Evolutionary conservation across 1,139 yeast species (phyloP).

Genomic region (Protomyces macrosporus): DNA sequence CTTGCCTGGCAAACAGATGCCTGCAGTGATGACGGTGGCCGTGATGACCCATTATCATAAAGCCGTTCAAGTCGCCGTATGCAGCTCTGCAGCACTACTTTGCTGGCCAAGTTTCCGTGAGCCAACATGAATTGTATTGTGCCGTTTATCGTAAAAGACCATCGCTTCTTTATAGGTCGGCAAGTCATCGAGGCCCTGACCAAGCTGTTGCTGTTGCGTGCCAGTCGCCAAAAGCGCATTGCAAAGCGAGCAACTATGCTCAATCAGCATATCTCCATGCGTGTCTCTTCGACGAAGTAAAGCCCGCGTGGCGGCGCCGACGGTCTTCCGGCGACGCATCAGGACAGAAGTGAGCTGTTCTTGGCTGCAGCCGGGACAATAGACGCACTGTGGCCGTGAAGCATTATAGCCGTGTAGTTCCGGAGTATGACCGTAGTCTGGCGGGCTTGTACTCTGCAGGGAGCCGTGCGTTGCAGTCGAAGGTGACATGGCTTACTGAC

Average conservation of each 20-base stretch:
- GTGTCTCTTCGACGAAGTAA: not conserved
- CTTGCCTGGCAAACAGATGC: no score
- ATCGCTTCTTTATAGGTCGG: not conserved
- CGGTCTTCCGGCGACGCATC: not conserved
- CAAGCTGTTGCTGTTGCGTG: not conserved
- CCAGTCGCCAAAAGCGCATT: not conserved
- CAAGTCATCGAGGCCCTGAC: not conserved
- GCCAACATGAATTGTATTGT: not conserved
- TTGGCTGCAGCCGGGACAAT: not conserved
- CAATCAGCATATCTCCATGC: not conserved
- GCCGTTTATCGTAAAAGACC: not conserved
- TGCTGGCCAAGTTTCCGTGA: not conserved
- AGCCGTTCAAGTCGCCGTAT: no score
- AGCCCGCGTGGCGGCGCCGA: not conserved
- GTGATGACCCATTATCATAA: no score
- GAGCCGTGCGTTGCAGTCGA: no score
- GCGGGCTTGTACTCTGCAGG: no score
- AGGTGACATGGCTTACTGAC: no score
- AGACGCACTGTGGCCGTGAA: not conserved
- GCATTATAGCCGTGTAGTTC: no score
- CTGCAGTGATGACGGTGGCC: no score
- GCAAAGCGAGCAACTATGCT: not conserved
- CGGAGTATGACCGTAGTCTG: no score
- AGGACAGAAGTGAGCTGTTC: not conserved
- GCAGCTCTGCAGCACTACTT: no score